A percentile compares a stretch with the other conserved stretches of the same genome.
Evolutionary conservation across 2,329 filamentous ascomycete genomes (phyloP).

Genomic region (Aspergillus candidus): DNA sequence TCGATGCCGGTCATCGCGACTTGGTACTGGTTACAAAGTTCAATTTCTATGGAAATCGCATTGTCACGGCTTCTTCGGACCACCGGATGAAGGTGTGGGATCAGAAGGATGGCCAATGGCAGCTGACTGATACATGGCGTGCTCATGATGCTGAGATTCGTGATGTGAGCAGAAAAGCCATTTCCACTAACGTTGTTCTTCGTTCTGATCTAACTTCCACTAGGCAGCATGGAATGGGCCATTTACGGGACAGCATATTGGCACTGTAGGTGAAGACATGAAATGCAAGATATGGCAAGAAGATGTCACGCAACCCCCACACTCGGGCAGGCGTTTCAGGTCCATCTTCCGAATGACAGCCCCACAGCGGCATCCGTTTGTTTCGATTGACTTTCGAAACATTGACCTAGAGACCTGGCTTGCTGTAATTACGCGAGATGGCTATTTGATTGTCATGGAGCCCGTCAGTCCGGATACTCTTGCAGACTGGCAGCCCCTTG

Average conservation of each 20-base stretch:
- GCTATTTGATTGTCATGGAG: slow-evolving; percentile 72
- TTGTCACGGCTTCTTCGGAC: slow-evolving; percentile 85
- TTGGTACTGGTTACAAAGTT: slow-evolving; percentile 80
- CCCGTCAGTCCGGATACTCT: slow-evolving; percentile 79
- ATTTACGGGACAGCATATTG: slow-evolving; percentile 80
- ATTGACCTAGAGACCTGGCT: slow-evolving; percentile 78
- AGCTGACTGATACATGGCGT: slow-evolving; percentile 77
- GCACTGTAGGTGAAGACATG: slow-evolving; percentile 82
- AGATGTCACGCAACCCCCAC: slow-evolving; percentile 70
- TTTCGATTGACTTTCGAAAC: slow-evolving; percentile 80
- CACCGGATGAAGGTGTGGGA: slow-evolving; percentile 91
- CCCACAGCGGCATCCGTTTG: slow-evolving; percentile 63
- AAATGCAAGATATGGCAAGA: slow-evolving; percentile 90
- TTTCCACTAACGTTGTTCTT: slow-evolving; percentile 9
- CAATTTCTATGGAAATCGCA: slow-evolving; percentile 87
- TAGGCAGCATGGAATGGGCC: slow-evolving; percentile 92
- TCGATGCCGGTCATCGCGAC: slow-evolving; percentile 48
- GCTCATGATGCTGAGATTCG: slow-evolving; percentile 87
- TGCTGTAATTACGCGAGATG: slow-evolving; percentile 77
- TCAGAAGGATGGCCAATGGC: slow-evolving; percentile 67
- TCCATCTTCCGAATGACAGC: slow-evolving; percentile 56
- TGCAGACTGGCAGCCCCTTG: slow-evolving; percentile 66
- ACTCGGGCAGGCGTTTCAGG: slow-evolving; percentile 73
- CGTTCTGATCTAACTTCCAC: slow-evolving; percentile 16
- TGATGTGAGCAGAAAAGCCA: slow-evolving; percentile 56